Evolutionary conservation across 257 asterid species (phyloP).

Genomic region (Ilex aquifolium): DNA sequence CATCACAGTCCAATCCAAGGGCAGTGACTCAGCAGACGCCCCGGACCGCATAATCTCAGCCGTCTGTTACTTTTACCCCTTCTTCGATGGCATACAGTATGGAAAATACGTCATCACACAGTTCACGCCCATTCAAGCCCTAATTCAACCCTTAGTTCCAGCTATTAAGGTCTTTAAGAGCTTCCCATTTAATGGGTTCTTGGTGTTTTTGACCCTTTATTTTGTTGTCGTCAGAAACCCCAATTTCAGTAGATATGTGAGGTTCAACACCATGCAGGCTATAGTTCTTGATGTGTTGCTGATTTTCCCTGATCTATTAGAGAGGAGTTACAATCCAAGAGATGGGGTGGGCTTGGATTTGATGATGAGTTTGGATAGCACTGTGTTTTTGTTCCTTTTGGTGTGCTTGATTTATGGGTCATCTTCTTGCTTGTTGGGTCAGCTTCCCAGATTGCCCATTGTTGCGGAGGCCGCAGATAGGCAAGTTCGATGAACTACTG

Average conservation of each 20-base stretch:
- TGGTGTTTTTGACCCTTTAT: constrained; percentile 75
- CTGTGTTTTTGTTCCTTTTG: constrained; percentile 80
- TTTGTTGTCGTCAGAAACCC: constrained; percentile 81
- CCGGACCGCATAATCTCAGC: constrained; percentile 92
- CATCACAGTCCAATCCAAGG: constrained; percentile 45
- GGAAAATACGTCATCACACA: constrained; percentile 81
- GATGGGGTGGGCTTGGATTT: constrained; percentile 88
- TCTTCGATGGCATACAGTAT: constrained; percentile 93
- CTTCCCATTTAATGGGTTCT: constrained; percentile 80
- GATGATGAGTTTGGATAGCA: constrained; percentile 91
- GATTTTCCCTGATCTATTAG: constrained; percentile 90
- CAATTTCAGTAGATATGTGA: constrained; percentile 87
- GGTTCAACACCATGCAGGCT: constrained; percentile 98
- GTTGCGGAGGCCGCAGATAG: constrained; percentile 99
- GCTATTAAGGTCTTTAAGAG: constrained; percentile 82
- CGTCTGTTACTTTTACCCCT: constrained; percentile 84
- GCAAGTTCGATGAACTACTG: constrained; percentile 50
- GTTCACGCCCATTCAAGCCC: constrained; percentile 56
- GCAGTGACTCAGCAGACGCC: constrained; percentile 51
- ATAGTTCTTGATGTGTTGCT: constrained; percentile 89
- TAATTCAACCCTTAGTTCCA: constrained; percentile 78
- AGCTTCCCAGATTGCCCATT: constrained; percentile 79
- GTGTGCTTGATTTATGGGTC: constrained; percentile 76
- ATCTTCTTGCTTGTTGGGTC: constrained; percentile 75
- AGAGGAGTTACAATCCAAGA: constrained; percentile 69